phyloP scores from a whole-genome alignment of 2,329 filamentous ascomycete genomes.

The Arthroderma uncinatum region DNA sequence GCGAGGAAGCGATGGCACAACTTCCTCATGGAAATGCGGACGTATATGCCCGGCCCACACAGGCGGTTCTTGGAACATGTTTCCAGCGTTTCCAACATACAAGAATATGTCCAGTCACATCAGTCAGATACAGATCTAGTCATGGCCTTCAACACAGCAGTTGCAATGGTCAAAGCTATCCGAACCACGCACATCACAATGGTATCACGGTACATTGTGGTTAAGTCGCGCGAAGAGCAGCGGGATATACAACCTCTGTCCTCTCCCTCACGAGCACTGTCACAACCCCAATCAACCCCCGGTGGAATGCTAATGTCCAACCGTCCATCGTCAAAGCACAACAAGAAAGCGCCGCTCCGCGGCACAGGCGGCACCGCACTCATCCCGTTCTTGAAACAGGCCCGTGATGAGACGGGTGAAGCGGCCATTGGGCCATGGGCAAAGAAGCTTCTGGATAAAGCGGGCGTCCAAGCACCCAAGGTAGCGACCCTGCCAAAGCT shows the following conservation, averaged over 20 bases:
- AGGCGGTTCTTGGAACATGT: conserved; percentile 80
- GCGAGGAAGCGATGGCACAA: conserved; percentile 55
- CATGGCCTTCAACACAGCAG: conserved; percentile 80
- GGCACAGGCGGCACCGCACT: conserved; percentile 89
- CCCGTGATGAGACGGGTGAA: conserved; percentile 88
- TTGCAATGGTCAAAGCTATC: conserved; percentile 65
- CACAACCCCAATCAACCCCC: conserved; percentile 35
- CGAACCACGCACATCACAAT: conserved; percentile 94
- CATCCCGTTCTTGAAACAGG: conserved; percentile 94
- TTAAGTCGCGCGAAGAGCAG: conserved; percentile 69
- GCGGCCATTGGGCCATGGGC: conserved; percentile 66
- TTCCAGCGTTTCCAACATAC: conserved; percentile 70
- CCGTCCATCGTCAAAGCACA: conserved; percentile 25
- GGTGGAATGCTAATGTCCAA: conserved; percentile 16
- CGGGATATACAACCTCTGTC: conserved; percentile 48
- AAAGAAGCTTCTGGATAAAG: conserved; percentile 37
- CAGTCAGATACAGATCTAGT: conserved; percentile 53
- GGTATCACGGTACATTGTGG: conserved; percentile 88
- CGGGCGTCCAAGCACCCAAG: conserved; percentile 16
- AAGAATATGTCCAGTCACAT: conserved; percentile 61
- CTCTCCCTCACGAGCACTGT: background rate
- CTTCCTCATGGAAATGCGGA: conserved; percentile 93
- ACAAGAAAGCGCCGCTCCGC: conserved; percentile 50
- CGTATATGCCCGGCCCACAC: conserved; percentile 92
- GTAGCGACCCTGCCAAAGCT: conserved; percentile 42